A percentile compares a stretch with the other conserved stretches of the same genome.
Conservation (phyloP, 2,329 filamentous ascomycete species). For the Aspergillus udagawae region DNA sequence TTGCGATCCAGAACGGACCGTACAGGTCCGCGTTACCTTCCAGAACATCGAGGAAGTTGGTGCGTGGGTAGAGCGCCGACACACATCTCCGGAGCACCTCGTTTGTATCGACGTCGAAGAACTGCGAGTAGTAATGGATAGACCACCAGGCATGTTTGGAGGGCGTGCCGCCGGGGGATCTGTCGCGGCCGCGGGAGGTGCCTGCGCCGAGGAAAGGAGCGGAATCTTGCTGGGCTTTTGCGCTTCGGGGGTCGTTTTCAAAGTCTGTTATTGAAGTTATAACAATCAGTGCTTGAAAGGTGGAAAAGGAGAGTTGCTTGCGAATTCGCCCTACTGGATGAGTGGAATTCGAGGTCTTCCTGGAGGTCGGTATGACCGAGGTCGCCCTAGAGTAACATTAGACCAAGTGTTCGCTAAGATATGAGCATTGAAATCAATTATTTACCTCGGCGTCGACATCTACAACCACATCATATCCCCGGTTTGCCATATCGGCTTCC, state of each 20-base stretch:
- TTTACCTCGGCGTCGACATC: slow-evolving; percentile 91
- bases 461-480: slow-evolving; percentile 96
- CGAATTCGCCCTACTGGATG: slow-evolving; percentile 57
- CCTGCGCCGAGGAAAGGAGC: slow-evolving; percentile 49
- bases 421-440: not conserved
- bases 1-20: slow-evolving; percentile 97
- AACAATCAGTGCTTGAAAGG: not conserved
- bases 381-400: slow-evolving; percentile 65
- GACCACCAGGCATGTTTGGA: slow-evolving; percentile 90
- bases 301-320: not conserved
- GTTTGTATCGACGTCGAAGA: slow-evolving; percentile 95
- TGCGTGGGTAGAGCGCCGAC: slow-evolving; percentile 82
- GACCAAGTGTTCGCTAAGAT: not conserved
- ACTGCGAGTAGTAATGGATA: slow-evolving; percentile 90
- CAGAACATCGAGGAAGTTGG: slow-evolving; percentile 93
- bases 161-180: slow-evolving; percentile 39
- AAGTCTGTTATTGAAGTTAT: slow-evolving; percentile 53
- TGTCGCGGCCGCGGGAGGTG: slow-evolving; percentile 38
- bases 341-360: slow-evolving; percentile 98
- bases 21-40: slow-evolving; percentile 97
- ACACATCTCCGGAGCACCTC: slow-evolving; percentile 84
- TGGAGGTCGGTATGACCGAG: slow-evolving; percentile 97
- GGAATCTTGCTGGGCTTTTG: slow-evolving; percentile 46
- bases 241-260: slow-evolving; percentile 54
- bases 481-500: slow-evolving; percentile 62